phyloP scores from a whole-genome alignment of 2,329 filamentous ascomycete species.

The Peltaster fructicola region DNA sequence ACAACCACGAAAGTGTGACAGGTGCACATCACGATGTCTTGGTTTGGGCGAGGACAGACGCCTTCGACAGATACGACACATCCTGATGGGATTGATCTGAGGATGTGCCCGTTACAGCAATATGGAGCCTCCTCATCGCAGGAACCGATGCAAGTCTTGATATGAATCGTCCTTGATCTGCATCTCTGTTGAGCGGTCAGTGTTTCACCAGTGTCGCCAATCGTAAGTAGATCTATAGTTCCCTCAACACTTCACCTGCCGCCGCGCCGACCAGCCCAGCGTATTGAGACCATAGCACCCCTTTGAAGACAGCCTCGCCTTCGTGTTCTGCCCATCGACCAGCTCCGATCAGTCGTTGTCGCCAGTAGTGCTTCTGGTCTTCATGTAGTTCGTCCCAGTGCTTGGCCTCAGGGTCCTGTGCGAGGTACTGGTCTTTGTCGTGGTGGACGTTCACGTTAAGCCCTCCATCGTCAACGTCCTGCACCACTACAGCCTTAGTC shows the following conservation, averaged over 20 bases:
- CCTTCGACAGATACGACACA: no score
- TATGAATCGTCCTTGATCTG: not conserved
- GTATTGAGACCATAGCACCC: constrained; percentile 59
- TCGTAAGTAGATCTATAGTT: constrained; percentile 1
- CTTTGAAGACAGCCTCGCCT: constrained; percentile 59
- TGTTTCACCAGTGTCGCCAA: no score
- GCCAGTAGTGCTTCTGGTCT: constrained; percentile 51
- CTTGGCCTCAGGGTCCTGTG: constrained; percentile 32
- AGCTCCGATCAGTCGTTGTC: constrained; percentile 45
- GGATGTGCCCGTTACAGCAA: no score
- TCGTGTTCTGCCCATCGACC: constrained; percentile 67
- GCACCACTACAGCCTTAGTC: constrained; percentile 24
- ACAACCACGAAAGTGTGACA: no score
- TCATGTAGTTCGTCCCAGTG: constrained; percentile 54
- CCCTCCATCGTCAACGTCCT: constrained; percentile 19
- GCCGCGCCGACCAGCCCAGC: constrained; percentile 41
- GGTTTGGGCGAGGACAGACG: no score
- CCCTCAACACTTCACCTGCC: constrained; percentile 8
- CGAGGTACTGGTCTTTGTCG: constrained; percentile 24
- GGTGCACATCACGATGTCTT: no score
- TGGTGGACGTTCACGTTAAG: constrained; percentile 18
- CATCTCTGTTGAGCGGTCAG: not conserved
- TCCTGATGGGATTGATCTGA: no score
- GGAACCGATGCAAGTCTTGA: no score
- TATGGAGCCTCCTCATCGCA: no score